Percentiles rank a stretch among this genome's conserved stretches.
phyloP scores from a whole-genome alignment of 805 yeast genomes.

The Saturnispora zaruensis region DNA sequence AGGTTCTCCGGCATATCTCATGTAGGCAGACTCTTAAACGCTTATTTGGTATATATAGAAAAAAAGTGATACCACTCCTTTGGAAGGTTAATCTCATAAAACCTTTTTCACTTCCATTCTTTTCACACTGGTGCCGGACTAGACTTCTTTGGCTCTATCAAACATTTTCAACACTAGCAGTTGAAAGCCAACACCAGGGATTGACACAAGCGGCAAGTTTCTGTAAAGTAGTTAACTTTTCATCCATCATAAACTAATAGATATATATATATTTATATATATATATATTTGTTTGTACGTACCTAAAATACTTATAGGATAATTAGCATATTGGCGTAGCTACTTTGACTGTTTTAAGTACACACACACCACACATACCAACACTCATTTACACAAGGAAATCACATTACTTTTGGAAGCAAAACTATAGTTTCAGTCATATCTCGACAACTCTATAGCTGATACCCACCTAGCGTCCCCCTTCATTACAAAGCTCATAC shows the following conservation, averaged over 20 bases:
- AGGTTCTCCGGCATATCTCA: background rate
- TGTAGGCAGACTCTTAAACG: background rate
- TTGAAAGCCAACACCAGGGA: background rate
- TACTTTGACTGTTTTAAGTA: background rate
- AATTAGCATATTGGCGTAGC: background rate
- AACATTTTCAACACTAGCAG: background rate
- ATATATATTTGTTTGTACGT: background rate
- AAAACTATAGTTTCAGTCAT: background rate
- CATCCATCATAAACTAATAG: background rate
- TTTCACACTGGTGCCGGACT: background rate
- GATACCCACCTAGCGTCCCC: background rate
- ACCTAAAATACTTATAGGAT: background rate
- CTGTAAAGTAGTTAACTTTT: background rate
- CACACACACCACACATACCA: background rate
- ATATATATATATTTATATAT: background rate
- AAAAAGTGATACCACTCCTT: background rate
- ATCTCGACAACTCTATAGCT: background rate
- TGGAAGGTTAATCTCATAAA: background rate
- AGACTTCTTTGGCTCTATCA: background rate
- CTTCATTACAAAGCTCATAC: too few species aligned
- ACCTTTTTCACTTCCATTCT: background rate
- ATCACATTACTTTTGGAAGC: background rate
- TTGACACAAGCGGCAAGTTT: background rate
- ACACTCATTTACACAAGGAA: background rate
- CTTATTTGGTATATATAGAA: background rate